Conservation (phyloP, 495 filamentous ascomycete species). For the Thermothielavioides terrestris region DNA sequence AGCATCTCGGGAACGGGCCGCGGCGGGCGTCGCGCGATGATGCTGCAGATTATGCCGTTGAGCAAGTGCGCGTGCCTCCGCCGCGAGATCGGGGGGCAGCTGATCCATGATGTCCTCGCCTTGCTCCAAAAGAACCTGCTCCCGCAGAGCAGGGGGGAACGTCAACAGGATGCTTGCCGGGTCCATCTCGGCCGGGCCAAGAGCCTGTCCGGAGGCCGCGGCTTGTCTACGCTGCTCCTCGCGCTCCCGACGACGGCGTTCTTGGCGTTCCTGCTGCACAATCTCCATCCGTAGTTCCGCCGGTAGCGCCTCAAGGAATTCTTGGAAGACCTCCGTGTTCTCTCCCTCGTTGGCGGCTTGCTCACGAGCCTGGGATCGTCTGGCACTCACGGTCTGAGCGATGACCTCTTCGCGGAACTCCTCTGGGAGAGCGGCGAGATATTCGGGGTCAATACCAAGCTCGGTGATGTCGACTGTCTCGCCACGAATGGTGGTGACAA, state of each 20-base stretch:
- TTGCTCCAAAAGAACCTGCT: slow-evolving; percentile 81
- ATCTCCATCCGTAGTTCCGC: slow-evolving; percentile 84
- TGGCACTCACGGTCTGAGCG: slow-evolving; percentile 72
- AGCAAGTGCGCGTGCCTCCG: slow-evolving; percentile 65
- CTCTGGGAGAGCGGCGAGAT: slow-evolving; percentile 87
- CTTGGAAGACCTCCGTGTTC: slow-evolving; percentile 81
- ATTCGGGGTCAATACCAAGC: slow-evolving; percentile 88
- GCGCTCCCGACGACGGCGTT: slow-evolving; percentile 81
- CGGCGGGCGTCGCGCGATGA: slow-evolving; percentile 14
- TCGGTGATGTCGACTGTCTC: slow-evolving; percentile 83
- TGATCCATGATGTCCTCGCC: slow-evolving; percentile 80
- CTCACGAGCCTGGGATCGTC: slow-evolving; percentile 70
- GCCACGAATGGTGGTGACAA: slow-evolving; percentile 74
- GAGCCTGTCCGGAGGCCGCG: slow-evolving; percentile 42
- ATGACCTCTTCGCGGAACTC: slow-evolving; percentile 94
- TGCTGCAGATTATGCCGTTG: slow-evolving; percentile 20
- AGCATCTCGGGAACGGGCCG: slow-evolving; percentile 21
- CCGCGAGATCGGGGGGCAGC: slow-evolving; percentile 74
- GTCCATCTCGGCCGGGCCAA: slow-evolving; percentile 77
- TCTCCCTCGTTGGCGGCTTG: slow-evolving; percentile 59
- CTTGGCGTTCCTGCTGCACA: slow-evolving; percentile 77
- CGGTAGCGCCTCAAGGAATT: slow-evolving; percentile 90
- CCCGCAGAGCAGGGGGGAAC: slow-evolving; percentile 73
- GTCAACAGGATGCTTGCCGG: slow-evolving; percentile 86
- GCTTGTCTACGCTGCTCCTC: slow-evolving; percentile 56